Evolutionary conservation across 768 basidiomycete genomes (phyloP), one percentile per base, ranked within the genome.

Genomic region (Lenzites betulinus): DNA sequence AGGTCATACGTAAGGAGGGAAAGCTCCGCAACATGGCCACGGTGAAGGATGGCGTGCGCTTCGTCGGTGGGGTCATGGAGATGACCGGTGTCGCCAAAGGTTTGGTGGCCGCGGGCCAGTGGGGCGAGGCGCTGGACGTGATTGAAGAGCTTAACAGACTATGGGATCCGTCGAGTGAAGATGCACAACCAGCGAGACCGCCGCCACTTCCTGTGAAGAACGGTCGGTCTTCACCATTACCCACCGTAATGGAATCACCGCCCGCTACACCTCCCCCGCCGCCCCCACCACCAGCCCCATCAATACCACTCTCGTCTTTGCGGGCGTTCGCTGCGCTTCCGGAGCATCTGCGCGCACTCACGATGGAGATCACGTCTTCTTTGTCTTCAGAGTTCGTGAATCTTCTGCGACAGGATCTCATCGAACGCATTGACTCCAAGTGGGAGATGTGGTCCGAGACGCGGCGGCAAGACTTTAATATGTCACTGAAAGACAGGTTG

Each of bases 51-150:
- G 84, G 87, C 2, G 81, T 89, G 60, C 81, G 78, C 57, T 81
- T 86, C 52, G 78, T 95, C 9, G 79, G 79, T 9, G 84, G 85
- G 16, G 85, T 95, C 26, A 83, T 88, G 51, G 93, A 97, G 67
- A 88, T 92, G 81, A 79, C 87, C 0, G 82, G 82, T 3, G 81
- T 93, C 42, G 86, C 89, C 28, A 84, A 81, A 57, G 79, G 83
- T 25, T 73, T 97, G 53, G 92, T 95, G n/a, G 81, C 79, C 49
- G 87, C 87, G 20, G 93, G 92, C 0, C 92, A 97, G 65, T 98
- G 93, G 90, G 84, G 85, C 15, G 90, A 92, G 56, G 94, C 94
- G 7, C 75, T 98, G 57, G 82, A 81, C 48, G 79, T 94, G 18
- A 82, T 93, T 38, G 86, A 92, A 49, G 81, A 85, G 51, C 71